A percentile compares a stretch with the other conserved stretches of the same genome.
Evolutionary conservation across 2,329 filamentous ascomycete species (phyloP).

Genomic region (Didymella segeticola): DNA sequence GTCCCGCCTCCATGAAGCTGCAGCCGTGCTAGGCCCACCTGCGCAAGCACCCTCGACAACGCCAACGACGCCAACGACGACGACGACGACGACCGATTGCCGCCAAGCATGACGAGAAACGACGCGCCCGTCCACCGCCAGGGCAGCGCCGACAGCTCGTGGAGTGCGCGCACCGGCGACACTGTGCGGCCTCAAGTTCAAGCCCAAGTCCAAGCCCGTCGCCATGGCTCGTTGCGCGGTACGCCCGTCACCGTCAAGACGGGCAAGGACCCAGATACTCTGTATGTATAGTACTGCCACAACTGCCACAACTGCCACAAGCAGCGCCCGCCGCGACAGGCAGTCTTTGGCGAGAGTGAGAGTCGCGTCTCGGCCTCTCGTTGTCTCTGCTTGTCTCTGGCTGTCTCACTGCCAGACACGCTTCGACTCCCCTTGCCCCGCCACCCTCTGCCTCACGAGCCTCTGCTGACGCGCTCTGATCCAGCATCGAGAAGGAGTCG

Average conservation of each 20-base stretch:
- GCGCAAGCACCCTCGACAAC: conserved; percentile 41
- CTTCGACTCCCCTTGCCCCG: conserved; percentile 13
- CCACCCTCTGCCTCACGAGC: too few species aligned
- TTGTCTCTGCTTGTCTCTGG: conserved; percentile 23
- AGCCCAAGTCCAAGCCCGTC: too few species aligned
- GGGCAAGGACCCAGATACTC: conserved; percentile 56
- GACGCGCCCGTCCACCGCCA: conserved; percentile 70
- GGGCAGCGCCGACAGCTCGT: conserved; percentile 70
- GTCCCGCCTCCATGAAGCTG: conserved; percentile 44
- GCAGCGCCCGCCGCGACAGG: conserved; percentile 11
- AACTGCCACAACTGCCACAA: too few species aligned
- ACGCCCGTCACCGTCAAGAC: conserved; percentile 61
- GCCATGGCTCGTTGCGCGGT: conserved; percentile 46
- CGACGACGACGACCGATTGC: conserved; percentile 73
- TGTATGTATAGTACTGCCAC: conserved; percentile 49
- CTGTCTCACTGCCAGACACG: conserved; percentile 30
- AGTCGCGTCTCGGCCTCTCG: conserved; percentile 29
- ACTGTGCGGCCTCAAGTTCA: conserved; percentile 65
- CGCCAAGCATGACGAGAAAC: conserved; percentile 67
- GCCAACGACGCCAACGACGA: conserved; percentile 24
- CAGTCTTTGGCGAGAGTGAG: conserved; percentile 27
- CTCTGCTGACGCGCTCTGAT: conserved; percentile 36
- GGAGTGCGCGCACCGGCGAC: conserved; percentile 70
- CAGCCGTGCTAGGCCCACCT: conserved; percentile 46
- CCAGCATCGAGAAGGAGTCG: conserved; percentile 54